Base-by-base conservation (phyloP, 73 alveolate genomes). In the Symbiodinium natans region DNA sequence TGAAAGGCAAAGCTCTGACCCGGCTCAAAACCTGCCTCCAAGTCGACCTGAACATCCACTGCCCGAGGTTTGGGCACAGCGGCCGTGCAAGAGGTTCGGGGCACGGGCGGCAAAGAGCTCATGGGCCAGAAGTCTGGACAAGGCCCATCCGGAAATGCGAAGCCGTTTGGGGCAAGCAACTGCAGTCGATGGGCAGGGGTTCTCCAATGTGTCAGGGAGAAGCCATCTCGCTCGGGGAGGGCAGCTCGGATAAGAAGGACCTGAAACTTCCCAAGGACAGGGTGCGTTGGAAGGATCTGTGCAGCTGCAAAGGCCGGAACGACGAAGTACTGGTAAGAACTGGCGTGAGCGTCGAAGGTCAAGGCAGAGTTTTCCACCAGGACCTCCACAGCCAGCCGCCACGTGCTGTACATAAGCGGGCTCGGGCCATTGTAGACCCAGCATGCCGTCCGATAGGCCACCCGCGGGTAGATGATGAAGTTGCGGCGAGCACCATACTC, bases 341-440 rank as follows among this genome's bases (percentile, higher is more conserved):
- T 36, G 59, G 41, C 59, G 63, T 36, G 68, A 9, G 94, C 25
- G 41, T 86, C 94, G 43, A 54, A 38, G 31, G 90, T 39, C 86
- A 77, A 33, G 40, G 40, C 33, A 63, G 80, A 63, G 27, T 36
- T 63, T 25, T 36, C 80, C 17, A 63, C 80, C 80, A 63, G 36
- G 33, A 63, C 80, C 80, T 63, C 80, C 80, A 63, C 80, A 2
- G 80, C 80, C 29, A 63, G 80, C 4, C 43, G 63, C 95, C 95
- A 88, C 17, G 95, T 36, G 48, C 95, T 88, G 71, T 25, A 88
- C 27, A 52, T 52, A 39, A 46, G 34, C 38, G 95, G 41, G 4
- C 27, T 56, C 33, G 95, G 95, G 71, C 95, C 95, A 21, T 88
- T 88, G 95, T 88, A 88, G 29, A 88, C 41, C 95, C 59, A 63